Base-by-base conservation (phyloP, 495 filamentous ascomycete genomes). In the Delitschia confertaspora region DNA sequence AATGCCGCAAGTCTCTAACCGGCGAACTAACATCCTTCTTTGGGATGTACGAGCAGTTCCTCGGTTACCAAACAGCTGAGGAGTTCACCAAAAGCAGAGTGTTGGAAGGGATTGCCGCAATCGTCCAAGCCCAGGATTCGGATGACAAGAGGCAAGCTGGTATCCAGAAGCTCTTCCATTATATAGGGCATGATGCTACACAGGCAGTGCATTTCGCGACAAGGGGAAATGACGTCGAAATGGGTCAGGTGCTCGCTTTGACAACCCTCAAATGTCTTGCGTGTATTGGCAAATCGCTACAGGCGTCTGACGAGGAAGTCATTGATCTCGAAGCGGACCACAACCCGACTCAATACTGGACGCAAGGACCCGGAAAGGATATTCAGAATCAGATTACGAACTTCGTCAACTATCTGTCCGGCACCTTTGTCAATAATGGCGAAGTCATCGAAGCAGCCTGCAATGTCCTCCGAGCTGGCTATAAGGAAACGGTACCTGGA, bases 281-380 rank as follows among this genome's bases (percentile, higher is more conserved):
- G 24, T 80, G 73, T 37, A 82, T 95, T 51, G 88, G 82, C 8
- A 85, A 76, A 54, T 85, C 83, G n/a, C 63, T 89, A 27, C 83
- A 89, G 53, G 69, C 73, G 4, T 79, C 83, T 10, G 71, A 76
- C 25, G 84, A 93, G 42, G 63, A 75, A 6, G 68, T 76, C 14
- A 70, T 93, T 21, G 82, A 93, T 33, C 64, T 80, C 16, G 77
- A 80, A 17, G 6, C 30, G 4, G 38, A 51, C 3, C 27, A 38
- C 14, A 61, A 66, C 17, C 62, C 65, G 8, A 58, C 66, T 3
- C 66, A 63, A 7, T 83, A 76, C 54, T 87, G 83, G 82, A 69
- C 69, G 34, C 51, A 62, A 11, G 75, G 70, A 3, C 62, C 68
- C 14, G 80, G 78, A 3, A 61, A 69, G 29, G 45, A 49, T 9